Evolutionary conservation across 2,329 filamentous ascomycete genomes (phyloP).

Genomic region (Rutstroemia sp.): DNA sequence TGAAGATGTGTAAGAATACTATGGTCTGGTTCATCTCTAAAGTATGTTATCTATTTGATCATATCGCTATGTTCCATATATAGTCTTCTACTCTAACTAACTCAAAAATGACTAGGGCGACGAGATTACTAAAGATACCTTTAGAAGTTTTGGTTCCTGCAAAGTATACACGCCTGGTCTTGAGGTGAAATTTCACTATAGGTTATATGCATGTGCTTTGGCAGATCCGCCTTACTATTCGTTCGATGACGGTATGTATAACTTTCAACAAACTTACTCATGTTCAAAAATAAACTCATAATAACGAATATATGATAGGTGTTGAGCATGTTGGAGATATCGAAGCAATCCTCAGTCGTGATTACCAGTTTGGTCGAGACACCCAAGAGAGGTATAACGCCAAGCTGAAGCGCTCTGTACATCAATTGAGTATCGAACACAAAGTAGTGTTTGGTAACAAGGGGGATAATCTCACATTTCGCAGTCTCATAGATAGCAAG

Average conservation of each 20-base stretch:
- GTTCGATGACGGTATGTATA: constrained; percentile 5
- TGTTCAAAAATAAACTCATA: not conserved
- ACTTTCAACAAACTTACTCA: not conserved
- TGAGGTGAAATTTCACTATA: not conserved
- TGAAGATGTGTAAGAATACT: not conserved
- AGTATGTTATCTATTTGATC: not conserved
- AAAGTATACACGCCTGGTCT: not conserved
- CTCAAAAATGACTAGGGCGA: constrained; percentile 1
- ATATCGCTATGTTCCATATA: not conserved
- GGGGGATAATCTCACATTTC: constrained; percentile 11
- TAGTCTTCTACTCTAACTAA: not conserved
- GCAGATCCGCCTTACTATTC: constrained; percentile 3
- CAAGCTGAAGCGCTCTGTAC: not conserved
- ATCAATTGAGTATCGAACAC: not conserved
- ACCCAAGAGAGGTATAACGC: not conserved
- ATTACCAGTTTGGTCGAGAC: not conserved
- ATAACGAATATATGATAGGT: constrained; percentile 1
- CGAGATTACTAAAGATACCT: constrained; percentile 6
- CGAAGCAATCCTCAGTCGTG: not conserved
- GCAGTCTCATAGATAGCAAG: constrained; percentile 2
- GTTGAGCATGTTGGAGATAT: constrained; percentile 5
- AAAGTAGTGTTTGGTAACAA: constrained; percentile 11
- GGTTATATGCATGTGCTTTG: constrained; percentile 6
- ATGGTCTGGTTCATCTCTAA: constrained; percentile 14
- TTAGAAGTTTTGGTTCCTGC: not conserved